Evolutionary conservation across 805 yeast genomes (phyloP), one percentile per base, ranked within the genome.

Genomic region (Blastobotrys attinorum): DNA sequence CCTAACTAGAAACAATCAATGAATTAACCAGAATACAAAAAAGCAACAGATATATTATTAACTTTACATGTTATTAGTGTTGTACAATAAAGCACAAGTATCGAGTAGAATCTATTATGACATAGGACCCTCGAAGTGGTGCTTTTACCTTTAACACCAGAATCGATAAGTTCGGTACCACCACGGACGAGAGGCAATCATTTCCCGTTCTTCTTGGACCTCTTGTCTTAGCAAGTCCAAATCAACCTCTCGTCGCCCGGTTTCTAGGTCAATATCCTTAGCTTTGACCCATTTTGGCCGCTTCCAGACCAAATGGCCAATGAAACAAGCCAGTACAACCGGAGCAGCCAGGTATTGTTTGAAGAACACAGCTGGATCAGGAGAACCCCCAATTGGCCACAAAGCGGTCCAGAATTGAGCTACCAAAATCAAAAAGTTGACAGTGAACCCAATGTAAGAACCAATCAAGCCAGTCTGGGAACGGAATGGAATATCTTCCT

Each of bases 371-470:
- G 48, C 34, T 10, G 66, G 62, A 42, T 56, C 46, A 17, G 67
- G 64, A 17, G 48, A 39, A 13, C 65, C 76, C 4, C 77, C 77
- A 37, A 79, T 56, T 45, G 92, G 92, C 69, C 68, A 81, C 36
- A 81, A 60, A 8, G 88, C 85, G 45, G 79, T 71, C 83, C 86
- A 84, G 67, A 84, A 81, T 66, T 88, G 76, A n/a, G 83, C 82
- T 42, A 72, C 62, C 48, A 84, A 65, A 50, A 83, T 77, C 43
- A 79, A 57, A 18, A 72, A 23, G 59, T 77, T 78, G 56, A 83
- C 62, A 13, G 62, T 42, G n/a, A 73, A 53, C 40, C 88, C 88
- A 58, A 73, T 73, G 46, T 58, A 62, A 0, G 90, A 78, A 37
- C 89, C 88, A 50, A 58, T 60, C 25, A 76, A 61, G 54, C 92